phyloP scores from a whole-genome alignment of 2,329 filamentous ascomycete genomes.

The Fusarium oxysporum region DNA sequence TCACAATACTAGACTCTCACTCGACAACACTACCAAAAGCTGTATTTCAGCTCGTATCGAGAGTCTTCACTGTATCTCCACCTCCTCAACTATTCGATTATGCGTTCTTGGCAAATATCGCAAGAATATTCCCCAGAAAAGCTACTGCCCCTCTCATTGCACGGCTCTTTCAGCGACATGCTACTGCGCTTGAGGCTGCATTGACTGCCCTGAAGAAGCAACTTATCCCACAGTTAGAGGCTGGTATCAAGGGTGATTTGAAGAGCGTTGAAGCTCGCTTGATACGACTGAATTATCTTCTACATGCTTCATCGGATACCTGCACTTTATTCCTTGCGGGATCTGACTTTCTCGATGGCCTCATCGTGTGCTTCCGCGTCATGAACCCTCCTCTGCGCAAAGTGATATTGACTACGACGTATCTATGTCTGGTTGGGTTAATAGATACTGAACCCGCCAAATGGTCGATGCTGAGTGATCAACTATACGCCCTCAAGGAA shows the following conservation, averaged over 20 bases:
- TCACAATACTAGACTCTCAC: slow-evolving; percentile 50
- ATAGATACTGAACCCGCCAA: slow-evolving; percentile 75
- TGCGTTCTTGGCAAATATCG: slow-evolving; percentile 76
- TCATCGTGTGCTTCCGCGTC: slow-evolving; percentile 73
- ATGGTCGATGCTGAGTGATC: slow-evolving; percentile 81
- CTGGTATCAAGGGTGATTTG: slow-evolving; percentile 66
- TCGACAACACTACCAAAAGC: slow-evolving; percentile 67
- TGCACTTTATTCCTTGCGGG: slow-evolving; percentile 79
- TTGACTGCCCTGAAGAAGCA: slow-evolving; percentile 70
- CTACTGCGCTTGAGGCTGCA: slow-evolving; percentile 62
- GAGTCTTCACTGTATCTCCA: slow-evolving; percentile 59
- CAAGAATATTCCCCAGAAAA: slow-evolving; percentile 74
- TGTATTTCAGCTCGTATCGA: slow-evolving; percentile 72
- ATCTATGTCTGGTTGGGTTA: slow-evolving; percentile 79
- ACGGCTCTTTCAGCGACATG: slow-evolving; percentile 64
- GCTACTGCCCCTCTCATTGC: slow-evolving; percentile 63
- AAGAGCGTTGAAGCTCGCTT: slow-evolving; percentile 66
- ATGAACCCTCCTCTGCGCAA: slow-evolving; percentile 73
- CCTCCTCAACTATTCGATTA: slow-evolving; percentile 68
- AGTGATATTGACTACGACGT: slow-evolving; percentile 77
- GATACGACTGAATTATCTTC: slow-evolving; percentile 69
- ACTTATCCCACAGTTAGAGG: slow-evolving; percentile 72
- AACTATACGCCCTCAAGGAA: slow-evolving; percentile 82
- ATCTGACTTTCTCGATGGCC: slow-evolving; percentile 86
- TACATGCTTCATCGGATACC: slow-evolving; percentile 69